These are phyloP conservation scores for Erythrophleum fordii DNA, from an alignment of 306 rosid genomes.

Conservation along the genomic window DNA sequence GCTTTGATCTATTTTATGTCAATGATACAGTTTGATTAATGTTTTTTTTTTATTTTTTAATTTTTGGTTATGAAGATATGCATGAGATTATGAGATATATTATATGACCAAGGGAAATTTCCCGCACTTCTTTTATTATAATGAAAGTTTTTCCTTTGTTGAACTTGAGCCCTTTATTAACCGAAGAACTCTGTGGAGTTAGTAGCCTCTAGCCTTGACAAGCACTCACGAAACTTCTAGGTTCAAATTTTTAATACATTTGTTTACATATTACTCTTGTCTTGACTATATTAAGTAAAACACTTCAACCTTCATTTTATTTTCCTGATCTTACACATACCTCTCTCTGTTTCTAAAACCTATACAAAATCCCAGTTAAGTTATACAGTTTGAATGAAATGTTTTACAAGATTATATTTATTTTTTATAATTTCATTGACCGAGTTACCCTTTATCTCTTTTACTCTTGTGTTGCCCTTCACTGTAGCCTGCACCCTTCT, in stretches of 20 bases:
- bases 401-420: background rate
- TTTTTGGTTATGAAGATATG: no score
- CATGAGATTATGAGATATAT: background rate
- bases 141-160: no score
- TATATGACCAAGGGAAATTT: background rate
- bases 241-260: background rate
- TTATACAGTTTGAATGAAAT: background rate
- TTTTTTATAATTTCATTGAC: background rate
- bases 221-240: background rate
- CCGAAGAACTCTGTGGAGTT: background rate
- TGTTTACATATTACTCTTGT: background rate
- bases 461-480: background rate
- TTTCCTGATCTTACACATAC: background rate
- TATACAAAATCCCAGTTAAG: background rate
- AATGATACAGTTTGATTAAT: background rate
- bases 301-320: no score
- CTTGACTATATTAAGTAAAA: background rate
- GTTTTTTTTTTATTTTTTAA: no score
- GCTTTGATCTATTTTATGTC: background rate
- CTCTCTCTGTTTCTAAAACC: background rate
- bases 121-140: background rate
- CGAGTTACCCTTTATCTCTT: background rate
- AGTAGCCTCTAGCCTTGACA: background rate
- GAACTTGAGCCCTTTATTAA: background rate
- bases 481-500: background rate